Conservation (phyloP, 441 rosid genomes). For the Erodium chrysanthum region DNA sequence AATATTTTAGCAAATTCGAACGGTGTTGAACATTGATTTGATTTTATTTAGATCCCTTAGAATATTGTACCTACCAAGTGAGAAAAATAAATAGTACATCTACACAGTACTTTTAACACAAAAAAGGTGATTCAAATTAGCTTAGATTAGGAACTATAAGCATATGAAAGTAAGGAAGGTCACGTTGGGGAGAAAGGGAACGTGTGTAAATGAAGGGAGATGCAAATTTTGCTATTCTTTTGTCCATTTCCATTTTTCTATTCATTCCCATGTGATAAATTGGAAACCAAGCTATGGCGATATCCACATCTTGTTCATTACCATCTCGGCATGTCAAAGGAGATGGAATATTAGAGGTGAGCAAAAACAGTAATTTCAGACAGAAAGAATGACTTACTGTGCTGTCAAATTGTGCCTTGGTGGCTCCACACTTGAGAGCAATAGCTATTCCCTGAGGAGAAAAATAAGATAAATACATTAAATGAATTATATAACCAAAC, state of each 20-base stretch:
- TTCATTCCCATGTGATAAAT: not conserved
- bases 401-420: conserved; percentile 94
- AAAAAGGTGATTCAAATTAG: too few relatives aligned
- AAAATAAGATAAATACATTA: not conserved
- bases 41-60: too few relatives aligned
- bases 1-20: too few relatives aligned
- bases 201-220: not conserved
- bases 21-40: too few relatives aligned
- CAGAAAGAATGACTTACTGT: conserved; percentile 43
- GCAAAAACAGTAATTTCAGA: not conserved
- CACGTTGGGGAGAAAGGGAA: too few relatives aligned
- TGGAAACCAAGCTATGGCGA: not conserved
- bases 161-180: too few relatives aligned
- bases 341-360: not conserved
- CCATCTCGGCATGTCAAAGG: not conserved
- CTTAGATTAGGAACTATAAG: too few relatives aligned
- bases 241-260: not conserved
- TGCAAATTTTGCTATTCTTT: not conserved
- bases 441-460: conserved; percentile 74
- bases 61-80: too few relatives aligned
- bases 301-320: not conserved
- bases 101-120: too few relatives aligned
- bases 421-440: conserved; percentile 94
- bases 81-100: too few relatives aligned
- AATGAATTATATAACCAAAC: not conserved